Conservation (phyloP, 768 basidiomycete genomes). For the Tylopilus sp. region DNA sequence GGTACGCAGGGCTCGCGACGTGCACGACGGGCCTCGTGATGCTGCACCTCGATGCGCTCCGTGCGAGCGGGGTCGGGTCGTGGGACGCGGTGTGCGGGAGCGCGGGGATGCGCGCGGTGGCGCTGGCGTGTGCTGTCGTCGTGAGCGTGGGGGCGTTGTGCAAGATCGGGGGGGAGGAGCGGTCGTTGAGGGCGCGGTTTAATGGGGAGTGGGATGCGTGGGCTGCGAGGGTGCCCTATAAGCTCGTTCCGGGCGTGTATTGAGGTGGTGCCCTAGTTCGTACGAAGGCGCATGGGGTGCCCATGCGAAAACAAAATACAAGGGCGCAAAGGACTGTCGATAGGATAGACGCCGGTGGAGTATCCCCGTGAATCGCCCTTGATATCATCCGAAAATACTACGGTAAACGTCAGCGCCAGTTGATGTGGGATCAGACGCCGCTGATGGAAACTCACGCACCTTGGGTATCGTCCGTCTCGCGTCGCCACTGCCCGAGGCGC, state of each 20-base stretch:
- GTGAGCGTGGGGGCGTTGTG: conserved; percentile 4
- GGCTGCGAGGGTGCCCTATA: conserved; percentile 45
- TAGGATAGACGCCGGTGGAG: no score
- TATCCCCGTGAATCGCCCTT: no score
- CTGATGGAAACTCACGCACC: no score
- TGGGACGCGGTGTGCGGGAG: conserved; percentile 3
- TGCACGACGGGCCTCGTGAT: conserved; percentile 13
- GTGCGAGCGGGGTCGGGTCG: neutral
- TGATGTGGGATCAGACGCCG: no score
- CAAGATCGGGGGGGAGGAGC: conserved; percentile 13
- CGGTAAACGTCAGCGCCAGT: no score
- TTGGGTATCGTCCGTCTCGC: no score
- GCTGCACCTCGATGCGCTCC: conserved; percentile 11
- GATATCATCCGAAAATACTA: no score
- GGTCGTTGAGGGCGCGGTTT: conserved; percentile 9
- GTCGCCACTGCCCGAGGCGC: no score
- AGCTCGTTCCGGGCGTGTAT: conserved; percentile 46
- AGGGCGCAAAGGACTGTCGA: no score
- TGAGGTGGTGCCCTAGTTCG: no score
- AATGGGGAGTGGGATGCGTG: conserved; percentile 32
- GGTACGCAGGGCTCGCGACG: conserved; percentile 33
- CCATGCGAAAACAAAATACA: no score
- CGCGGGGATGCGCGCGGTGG: conserved; percentile 6
- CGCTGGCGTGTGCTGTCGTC: conserved; percentile 8
- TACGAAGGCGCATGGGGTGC: no score